Evolutionary conservation across 305 asterid species (phyloP).

Genomic region (Salvia sclarea): DNA sequence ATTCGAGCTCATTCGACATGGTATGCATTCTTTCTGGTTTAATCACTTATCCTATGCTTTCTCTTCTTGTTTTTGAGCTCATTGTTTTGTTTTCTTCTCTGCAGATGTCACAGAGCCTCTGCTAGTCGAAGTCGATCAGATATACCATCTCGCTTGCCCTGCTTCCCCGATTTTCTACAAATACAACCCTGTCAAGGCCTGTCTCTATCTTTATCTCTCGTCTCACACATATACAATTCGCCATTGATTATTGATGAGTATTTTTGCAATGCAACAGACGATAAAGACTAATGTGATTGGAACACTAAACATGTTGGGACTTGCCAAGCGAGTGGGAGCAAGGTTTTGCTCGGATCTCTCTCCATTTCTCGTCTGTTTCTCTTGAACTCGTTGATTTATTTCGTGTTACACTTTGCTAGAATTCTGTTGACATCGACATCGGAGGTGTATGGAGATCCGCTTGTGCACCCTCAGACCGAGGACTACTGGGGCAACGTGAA

Average conservation of each 20-base stretch:
- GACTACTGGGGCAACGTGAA: conserved; percentile 99
- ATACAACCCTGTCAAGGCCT: conserved; percentile 93
- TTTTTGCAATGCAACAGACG: conserved; percentile 49
- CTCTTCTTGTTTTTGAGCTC: background rate
- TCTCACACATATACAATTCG: background rate
- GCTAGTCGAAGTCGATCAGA: conserved; percentile 84
- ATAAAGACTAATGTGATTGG: conserved; percentile 98
- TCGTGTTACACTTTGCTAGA: conserved; percentile 42
- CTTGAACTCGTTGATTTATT: background rate
- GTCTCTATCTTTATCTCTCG: conserved; percentile 25
- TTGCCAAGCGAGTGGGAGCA: conserved; percentile 98
- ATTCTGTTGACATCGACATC: conserved; percentile 95
- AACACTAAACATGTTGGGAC: conserved; percentile 98
- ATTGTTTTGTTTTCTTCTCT: conserved; percentile 8
- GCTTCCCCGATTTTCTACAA: conserved; percentile 98
- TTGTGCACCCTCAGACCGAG: conserved; percentile 93
- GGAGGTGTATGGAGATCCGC: conserved; percentile 99
- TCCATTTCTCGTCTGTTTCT: background rate
- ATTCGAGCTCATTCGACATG: conserved; percentile 97
- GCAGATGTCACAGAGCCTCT: conserved; percentile 92
- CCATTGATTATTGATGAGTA: background rate
- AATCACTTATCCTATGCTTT: background rate
- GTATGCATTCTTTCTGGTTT: conserved; percentile 42
- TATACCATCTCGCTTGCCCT: conserved; percentile 99
- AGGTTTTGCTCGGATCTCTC: conserved; percentile 49